Conservation (phyloP, 2,329 filamentous ascomycete species). For the Monosporascus sp. region DNA sequence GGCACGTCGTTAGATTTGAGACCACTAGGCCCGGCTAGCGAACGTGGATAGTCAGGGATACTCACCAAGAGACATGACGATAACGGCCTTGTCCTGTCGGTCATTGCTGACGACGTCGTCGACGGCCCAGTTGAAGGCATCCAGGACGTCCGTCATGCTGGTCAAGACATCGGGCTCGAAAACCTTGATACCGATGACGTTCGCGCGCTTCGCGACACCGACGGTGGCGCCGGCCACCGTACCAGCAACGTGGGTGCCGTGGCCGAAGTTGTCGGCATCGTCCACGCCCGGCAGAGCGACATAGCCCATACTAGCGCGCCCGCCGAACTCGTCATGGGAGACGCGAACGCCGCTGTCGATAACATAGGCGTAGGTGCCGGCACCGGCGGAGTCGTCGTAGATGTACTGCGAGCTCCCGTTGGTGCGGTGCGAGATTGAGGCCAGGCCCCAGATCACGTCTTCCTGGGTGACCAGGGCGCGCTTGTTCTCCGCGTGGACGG, state of each 20-base stretch:
- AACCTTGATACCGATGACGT: not conserved
- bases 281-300: constrained; percentile 20
- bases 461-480: constrained; percentile 26
- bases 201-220: not conserved
- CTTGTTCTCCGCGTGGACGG: constrained; percentile 6
- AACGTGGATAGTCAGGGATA: too few relatives aligned
- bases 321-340: constrained; percentile 37
- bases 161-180: not conserved
- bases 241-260: constrained; percentile 43
- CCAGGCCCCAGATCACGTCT: constrained; percentile 38
- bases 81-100: not conserved
- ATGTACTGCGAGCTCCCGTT: constrained; percentile 30
- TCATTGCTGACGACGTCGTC: not conserved
- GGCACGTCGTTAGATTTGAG: too few relatives aligned
- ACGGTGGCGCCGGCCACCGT: constrained; percentile 31
- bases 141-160: not conserved
- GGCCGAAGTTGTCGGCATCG: constrained; percentile 32
- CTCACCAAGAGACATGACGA: not conserved
- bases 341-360: constrained; percentile 48
- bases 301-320: constrained; percentile 30
- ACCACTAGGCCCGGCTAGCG: too few relatives aligned
- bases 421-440: constrained; percentile 35
- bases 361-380: constrained; percentile 43
- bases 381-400: constrained; percentile 36
- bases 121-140: not conserved